phyloP scores from a whole-genome alignment of 2,329 filamentous ascomycete genomes.

The Orbilia javanica region DNA sequence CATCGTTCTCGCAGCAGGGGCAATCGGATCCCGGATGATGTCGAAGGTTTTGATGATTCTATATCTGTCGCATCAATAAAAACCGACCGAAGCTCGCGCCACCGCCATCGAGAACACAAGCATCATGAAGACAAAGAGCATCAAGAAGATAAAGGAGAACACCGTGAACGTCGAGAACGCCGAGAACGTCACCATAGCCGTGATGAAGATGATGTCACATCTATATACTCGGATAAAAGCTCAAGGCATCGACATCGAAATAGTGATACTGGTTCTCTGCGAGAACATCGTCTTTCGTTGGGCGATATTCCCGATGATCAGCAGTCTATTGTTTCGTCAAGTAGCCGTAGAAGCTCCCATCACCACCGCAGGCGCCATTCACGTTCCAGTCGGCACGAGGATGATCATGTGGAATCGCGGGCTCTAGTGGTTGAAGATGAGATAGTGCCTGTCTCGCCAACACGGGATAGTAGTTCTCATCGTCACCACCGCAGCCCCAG shows the following conservation, averaged over 20 bases:
- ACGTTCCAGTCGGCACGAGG: slow-evolving; percentile 40
- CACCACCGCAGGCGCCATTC: slow-evolving; percentile 53
- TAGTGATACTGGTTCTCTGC: slow-evolving; percentile 33
- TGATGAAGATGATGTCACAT: slow-evolving; percentile 46
- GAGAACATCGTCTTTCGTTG: slow-evolving; percentile 45
- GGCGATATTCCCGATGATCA: slow-evolving; percentile 52
- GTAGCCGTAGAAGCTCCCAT: slow-evolving; percentile 46
- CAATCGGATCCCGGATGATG: slow-evolving; percentile 37
- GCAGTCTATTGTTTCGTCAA: slow-evolving; percentile 44
- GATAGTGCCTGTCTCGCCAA: slow-evolving; percentile 43
- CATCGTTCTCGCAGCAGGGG: slow-evolving; percentile 53
- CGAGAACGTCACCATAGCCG: slow-evolving; percentile 14
- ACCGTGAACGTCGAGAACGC: neutral
- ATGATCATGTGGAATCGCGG: slow-evolving; percentile 43
- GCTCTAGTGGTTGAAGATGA: slow-evolving; percentile 50
- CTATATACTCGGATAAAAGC: slow-evolving; percentile 44
- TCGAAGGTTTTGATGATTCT: slow-evolving; percentile 47
- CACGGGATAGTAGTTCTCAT: slow-evolving; percentile 51
- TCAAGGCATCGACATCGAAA: slow-evolving; percentile 49
- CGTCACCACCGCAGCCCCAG: slow-evolving; percentile 51
- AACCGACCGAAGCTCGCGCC: slow-evolving; percentile 50
- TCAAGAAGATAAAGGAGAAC: neutral
- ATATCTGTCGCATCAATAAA: slow-evolving; percentile 41
- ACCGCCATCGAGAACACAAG: slow-evolving; percentile 45
- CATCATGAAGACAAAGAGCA: slow-evolving; percentile 25